These are phyloP conservation scores for Colletotrichum sp. DNA, from an alignment of 2,329 filamentous ascomycete species.

Conservation along the genomic window DNA sequence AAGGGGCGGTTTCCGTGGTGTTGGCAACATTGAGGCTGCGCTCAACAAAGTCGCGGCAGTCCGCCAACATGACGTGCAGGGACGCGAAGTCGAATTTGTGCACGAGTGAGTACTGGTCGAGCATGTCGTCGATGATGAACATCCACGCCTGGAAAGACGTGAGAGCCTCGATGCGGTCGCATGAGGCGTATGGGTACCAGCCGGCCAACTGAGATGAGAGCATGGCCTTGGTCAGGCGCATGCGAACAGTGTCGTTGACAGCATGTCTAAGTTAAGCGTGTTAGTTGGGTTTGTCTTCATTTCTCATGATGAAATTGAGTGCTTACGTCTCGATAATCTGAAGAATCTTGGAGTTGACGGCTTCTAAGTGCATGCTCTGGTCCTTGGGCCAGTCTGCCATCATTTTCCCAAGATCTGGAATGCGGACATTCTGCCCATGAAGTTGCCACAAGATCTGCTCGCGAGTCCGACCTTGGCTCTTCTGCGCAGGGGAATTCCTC, in stretches of 20 bases:
- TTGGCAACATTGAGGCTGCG: neutral
- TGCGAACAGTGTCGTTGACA: constrained; percentile 3
- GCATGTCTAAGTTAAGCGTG: neutral
- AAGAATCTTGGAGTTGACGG: neutral
- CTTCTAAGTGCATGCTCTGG: neutral
- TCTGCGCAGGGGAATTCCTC: neutral
- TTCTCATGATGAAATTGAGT: neutral
- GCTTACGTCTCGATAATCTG: constrained; percentile 3
- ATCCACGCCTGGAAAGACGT: constrained; percentile 13
- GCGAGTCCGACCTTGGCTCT: neutral
- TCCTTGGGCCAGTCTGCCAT: constrained; percentile 5
- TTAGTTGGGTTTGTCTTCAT: neutral
- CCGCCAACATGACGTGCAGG: neutral
- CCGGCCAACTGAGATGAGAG: constrained; percentile 2
- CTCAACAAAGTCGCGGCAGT: constrained; percentile 9
- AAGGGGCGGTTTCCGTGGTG: neutral
- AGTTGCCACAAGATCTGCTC: neutral
- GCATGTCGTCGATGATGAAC: constrained; percentile 15
- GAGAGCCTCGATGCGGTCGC: constrained; percentile 3
- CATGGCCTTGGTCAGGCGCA: constrained; percentile 14
- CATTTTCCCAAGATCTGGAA: neutral
- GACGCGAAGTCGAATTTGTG: neutral
- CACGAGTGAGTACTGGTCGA: neutral
- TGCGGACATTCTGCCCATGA: constrained; percentile 5
- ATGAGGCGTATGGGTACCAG: constrained; percentile 9